Base-by-base conservation (phyloP, 805 yeast species). In the Myxozyma sirexii region DNA sequence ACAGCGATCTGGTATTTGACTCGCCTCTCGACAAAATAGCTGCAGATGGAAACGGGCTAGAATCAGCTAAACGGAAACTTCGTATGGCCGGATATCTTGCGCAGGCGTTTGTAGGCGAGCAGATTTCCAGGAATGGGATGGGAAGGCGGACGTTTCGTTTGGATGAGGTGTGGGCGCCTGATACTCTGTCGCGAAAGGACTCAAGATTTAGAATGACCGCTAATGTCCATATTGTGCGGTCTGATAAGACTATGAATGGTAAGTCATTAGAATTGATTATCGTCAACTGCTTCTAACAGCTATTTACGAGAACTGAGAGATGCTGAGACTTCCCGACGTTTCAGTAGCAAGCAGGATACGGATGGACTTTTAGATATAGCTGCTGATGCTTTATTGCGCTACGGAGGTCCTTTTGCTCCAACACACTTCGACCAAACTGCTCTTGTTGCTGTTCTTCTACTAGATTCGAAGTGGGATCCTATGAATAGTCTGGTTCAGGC, bases 31-130 rank as follows among this genome's bases (percentile, higher is more conserved):
- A 64, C 5, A 80, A 77, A 54, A 63, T 68, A 5, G 65, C 70
- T 23, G 72, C 77, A 33, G 94, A 88, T 65, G 86, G 85, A 1
- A 85, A 88, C 62, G 82, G 79, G 13, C 67, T 92, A 23, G 84
- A 84, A n/a, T 71, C 85, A 4, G 97, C 97, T 0, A 75, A 88
- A 19, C 78, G 77, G 64, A 90, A 90, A 70, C 71, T 93, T 64
- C 82, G 94, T 67, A 82, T 90, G 61, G 97, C 89, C 2, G 96
- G 88, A 3, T 79, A 96, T 67, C 73, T 92, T 73, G 89, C 90
- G 96, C 93, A 90, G 68, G 96, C 97, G 0, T 91, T 82, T 72
- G 92, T 97, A 0, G 85, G 84, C 67, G 97, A 92, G 67, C 97
- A 91, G 70, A 90, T 93, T 96, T 72, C 84, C 54, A 76, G 86